phyloP scores from a whole-genome alignment of 2,329 filamentous ascomycete genomes.

The Claviceps lovelessii region DNA sequence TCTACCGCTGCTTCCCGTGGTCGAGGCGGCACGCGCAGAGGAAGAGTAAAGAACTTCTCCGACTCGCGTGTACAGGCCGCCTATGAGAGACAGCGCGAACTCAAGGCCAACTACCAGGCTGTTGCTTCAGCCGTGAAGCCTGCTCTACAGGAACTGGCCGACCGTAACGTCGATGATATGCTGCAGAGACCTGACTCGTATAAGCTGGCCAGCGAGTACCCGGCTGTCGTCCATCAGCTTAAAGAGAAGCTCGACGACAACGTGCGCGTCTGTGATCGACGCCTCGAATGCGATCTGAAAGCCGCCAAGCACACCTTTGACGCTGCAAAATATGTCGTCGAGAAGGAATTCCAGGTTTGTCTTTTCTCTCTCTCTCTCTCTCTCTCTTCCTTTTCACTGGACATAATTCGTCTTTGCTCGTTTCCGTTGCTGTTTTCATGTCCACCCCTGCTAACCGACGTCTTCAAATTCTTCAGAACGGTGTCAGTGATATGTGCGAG shows the following conservation, averaged over 20 bases:
- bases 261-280: slow-evolving; percentile 17
- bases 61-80: slow-evolving; percentile 41
- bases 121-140: slow-evolving; percentile 50
- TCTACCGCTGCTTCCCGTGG: slow-evolving; percentile 22
- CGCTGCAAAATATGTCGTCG: slow-evolving; percentile 19
- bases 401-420: too few relatives aligned
- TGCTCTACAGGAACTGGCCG: slow-evolving; percentile 50
- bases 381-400: neutral
- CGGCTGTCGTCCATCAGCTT: slow-evolving; percentile 36
- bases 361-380: neutral
- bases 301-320: slow-evolving; percentile 25
- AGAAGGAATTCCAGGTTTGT: slow-evolving; percentile 25
- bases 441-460: neutral
- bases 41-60: slow-evolving; percentile 41
- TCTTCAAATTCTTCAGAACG: slow-evolving; percentile 17
- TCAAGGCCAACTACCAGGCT: slow-evolving; percentile 50
- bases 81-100: slow-evolving; percentile 49
- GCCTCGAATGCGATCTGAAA: slow-evolving; percentile 20
- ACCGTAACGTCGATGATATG: slow-evolving; percentile 42
- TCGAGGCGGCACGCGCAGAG: slow-evolving; percentile 27
- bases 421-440: neutral
- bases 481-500: slow-evolving; percentile 24
- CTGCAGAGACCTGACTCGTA: slow-evolving; percentile 38
- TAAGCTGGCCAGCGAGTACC: slow-evolving; percentile 39
- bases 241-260: slow-evolving; percentile 17